phyloP scores from a whole-genome alignment of 106 monocot genomes.

The Acorus calamus region DNA sequence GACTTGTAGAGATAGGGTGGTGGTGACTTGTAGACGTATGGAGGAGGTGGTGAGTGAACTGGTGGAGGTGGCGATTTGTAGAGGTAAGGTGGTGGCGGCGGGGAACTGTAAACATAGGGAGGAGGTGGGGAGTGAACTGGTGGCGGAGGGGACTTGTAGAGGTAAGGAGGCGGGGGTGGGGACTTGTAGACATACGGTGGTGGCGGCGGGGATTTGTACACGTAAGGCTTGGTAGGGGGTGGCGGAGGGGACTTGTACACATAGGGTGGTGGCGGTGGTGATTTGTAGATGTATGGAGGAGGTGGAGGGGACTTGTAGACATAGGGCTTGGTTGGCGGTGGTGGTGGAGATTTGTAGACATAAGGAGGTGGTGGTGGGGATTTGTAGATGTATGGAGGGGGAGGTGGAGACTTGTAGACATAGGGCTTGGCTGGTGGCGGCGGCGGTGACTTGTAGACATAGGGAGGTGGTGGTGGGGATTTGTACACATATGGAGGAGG shows the following conservation, averaged over 20 bases:
- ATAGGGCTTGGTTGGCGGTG: not conserved
- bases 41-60: too few relatives aligned
- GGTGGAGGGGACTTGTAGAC: not conserved
- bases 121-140: not conserved
- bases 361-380: not conserved
- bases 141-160: constrained; percentile 3
- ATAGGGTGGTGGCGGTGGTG: constrained; percentile 2
- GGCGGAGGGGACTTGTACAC: not conserved
- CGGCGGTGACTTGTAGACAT: not conserved
- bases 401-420: not conserved
- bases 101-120: not conserved
- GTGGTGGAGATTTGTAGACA: constrained; percentile 1
- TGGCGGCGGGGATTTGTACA: not conserved
- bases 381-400: constrained; percentile 2
- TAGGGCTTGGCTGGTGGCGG: not conserved
- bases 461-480: not conserved
- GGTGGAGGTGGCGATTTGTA: not conserved
- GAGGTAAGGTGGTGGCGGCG: constrained; percentile 3
- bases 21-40: too few relatives aligned
- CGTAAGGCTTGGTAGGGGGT: not conserved
- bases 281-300: not conserved
- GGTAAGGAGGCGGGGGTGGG: not conserved
- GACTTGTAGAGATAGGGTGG: too few relatives aligned
- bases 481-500: not conserved
- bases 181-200: not conserved